Percentiles rank a stretch among this genome's conserved stretches.
These are phyloP conservation scores for Pontederia paniculata DNA, from an alignment of 176 grass and related monocot species.

Conservation along the genomic window DNA sequence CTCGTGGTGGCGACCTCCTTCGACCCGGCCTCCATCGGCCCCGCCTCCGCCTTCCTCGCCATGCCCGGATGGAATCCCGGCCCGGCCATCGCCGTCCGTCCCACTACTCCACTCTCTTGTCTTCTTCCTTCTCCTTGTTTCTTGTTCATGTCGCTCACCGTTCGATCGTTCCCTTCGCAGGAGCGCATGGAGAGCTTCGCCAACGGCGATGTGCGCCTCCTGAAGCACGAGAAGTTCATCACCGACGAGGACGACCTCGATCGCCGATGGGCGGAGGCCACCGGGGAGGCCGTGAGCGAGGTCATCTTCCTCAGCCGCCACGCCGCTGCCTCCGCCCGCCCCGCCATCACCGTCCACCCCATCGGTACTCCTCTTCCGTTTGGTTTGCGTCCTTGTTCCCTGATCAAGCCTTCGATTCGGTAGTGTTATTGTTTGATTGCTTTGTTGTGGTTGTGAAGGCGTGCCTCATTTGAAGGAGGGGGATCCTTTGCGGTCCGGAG, in stretches of 20 bases:
- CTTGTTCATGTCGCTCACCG: background rate
- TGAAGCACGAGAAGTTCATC: slow-evolving; percentile 58
- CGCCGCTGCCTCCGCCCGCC: slow-evolving; percentile 62
- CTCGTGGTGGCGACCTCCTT: slow-evolving; percentile 58
- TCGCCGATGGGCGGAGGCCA: slow-evolving; percentile 41
- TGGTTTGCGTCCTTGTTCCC: background rate
- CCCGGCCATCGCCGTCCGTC: slow-evolving; percentile 43
- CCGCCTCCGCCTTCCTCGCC: slow-evolving; percentile 59
- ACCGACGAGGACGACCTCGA: slow-evolving; percentile 61
- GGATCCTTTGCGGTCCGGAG: slow-evolving; percentile 69
- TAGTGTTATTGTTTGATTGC: background rate
- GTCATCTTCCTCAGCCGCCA: slow-evolving; percentile 74
- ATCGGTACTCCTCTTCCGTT: slow-evolving; percentile 38
- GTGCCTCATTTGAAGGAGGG: slow-evolving; percentile 71
- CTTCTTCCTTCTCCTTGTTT: background rate
- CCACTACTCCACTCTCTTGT: background rate
- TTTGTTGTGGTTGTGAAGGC: slow-evolving; percentile 25
- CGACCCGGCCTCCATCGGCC: slow-evolving; percentile 62
- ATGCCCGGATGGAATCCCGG: slow-evolving; percentile 73
- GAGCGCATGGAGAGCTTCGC: slow-evolving; percentile 61
- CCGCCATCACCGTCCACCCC: slow-evolving; percentile 84
- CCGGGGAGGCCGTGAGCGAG: slow-evolving; percentile 47
- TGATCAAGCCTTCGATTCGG: background rate
- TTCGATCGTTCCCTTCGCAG: slow-evolving; percentile 23
- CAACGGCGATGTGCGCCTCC: slow-evolving; percentile 42